Evolutionary conservation across 495 filamentous ascomycete species (phyloP).

Genomic region (Penicilliopsis zonata): DNA sequence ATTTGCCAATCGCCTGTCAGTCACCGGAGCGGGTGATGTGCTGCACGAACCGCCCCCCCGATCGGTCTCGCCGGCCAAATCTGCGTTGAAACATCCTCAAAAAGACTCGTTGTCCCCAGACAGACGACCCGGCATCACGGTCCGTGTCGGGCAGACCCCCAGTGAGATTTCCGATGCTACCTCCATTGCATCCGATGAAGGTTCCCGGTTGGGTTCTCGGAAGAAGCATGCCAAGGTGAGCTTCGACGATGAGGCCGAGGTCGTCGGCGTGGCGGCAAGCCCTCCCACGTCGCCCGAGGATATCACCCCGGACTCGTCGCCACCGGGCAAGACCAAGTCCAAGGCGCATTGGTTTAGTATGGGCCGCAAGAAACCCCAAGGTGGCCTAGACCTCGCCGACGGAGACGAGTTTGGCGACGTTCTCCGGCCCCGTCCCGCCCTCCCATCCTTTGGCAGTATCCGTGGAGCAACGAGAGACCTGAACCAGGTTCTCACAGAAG

Average conservation of each 20-base stretch:
- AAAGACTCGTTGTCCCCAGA: constrained; percentile 37
- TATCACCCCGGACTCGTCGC: constrained; percentile 38
- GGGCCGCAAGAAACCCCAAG: constrained; percentile 32
- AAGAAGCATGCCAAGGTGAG: constrained; percentile 72
- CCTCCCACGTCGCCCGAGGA: constrained; percentile 38
- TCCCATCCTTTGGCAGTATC: constrained; percentile 80
- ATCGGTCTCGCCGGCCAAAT: constrained; percentile 76
- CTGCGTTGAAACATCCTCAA: constrained; percentile 64
- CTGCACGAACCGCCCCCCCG: constrained; percentile 67
- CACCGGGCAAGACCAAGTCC: constrained; percentile 27
- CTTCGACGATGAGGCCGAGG: constrained; percentile 64
- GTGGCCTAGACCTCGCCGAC: constrained; percentile 23
- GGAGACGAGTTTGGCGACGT: constrained; percentile 49
- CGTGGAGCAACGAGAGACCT: constrained; percentile 33
- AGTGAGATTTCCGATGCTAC: constrained; percentile 51
- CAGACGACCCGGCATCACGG: constrained; percentile 9
- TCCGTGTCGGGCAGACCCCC: constrained; percentile 22
- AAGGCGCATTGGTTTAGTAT: constrained; percentile 43
- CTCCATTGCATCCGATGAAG: constrained; percentile 50
- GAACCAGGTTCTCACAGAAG: constrained; percentile 8
- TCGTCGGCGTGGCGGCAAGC: constrained; percentile 47
- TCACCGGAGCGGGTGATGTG: constrained; percentile 35
- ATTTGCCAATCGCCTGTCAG: constrained; percentile 50
- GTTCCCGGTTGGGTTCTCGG: constrained; percentile 29
- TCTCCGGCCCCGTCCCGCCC: constrained; percentile 62